Percentiles rank a stretch among this genome's conserved stretches.
These are phyloP conservation scores for Geotrichum histeridarum DNA, from an alignment of 1,139 yeast species.

Conservation along the genomic window DNA sequence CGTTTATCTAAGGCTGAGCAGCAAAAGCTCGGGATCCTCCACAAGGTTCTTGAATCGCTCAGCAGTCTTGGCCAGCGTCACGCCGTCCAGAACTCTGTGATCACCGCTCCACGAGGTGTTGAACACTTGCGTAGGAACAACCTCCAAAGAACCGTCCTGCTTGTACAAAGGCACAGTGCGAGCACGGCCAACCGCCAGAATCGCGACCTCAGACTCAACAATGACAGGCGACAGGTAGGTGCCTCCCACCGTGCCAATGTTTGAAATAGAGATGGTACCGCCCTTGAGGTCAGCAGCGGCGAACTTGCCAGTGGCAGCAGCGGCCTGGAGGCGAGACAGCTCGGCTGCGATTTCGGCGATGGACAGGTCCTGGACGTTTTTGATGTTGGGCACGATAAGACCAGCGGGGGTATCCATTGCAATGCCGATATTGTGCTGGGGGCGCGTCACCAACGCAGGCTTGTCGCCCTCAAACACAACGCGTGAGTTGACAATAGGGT, in stretches of 20 bases:
- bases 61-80: conserved; percentile 36
- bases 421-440: conserved; percentile 46
- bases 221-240: conserved; percentile 71
- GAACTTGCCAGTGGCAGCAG: conserved; percentile 61
- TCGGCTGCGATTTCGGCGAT: conserved; percentile 61
- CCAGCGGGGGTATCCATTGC: conserved; percentile 78
- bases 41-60: conserved; percentile 31
- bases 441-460: conserved; percentile 30
- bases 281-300: conserved; percentile 67
- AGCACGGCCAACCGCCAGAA: conserved; percentile 35
- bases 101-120: conserved; percentile 39
- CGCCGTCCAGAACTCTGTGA: conserved; percentile 37
- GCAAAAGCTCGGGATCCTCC: conserved; percentile 24
- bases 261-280: conserved; percentile 70
- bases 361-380: conserved; percentile 61
- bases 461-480: conserved; percentile 24
- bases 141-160: conserved; percentile 21
- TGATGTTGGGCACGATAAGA: conserved; percentile 65
- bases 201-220: conserved; percentile 36
- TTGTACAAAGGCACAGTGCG: conserved; percentile 32
- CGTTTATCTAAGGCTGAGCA: background rate
- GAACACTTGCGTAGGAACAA: conserved; percentile 32
- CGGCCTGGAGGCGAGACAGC: conserved; percentile 51
- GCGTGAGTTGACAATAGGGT: conserved; percentile 33
- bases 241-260: conserved; percentile 77